Evolutionary conservation across 805 yeast genomes (phyloP).

Genomic region (Saccharomycopsis olivae): DNA sequence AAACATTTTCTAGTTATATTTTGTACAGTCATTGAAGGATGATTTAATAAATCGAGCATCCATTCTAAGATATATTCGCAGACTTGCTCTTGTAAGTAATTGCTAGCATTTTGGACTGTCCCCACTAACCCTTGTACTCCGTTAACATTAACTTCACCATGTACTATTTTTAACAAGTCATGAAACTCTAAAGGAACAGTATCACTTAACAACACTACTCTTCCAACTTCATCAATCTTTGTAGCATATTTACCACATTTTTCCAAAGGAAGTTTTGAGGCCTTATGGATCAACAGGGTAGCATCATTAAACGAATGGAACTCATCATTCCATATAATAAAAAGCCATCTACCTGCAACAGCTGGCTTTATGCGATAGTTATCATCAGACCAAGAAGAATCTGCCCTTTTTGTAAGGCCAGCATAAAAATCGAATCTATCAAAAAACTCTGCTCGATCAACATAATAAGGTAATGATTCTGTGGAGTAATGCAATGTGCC

Average conservation of each 20-base stretch:
- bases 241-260: slow-evolving; percentile 31
- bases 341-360: slow-evolving; percentile 29
- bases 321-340: slow-evolving; percentile 74
- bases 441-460: slow-evolving; percentile 1
- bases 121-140: slow-evolving; percentile 6
- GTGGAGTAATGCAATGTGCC: slow-evolving; percentile 17
- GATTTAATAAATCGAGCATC: slow-evolving; percentile 7
- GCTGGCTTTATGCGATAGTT: slow-evolving; percentile 8
- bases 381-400: slow-evolving; percentile 8
- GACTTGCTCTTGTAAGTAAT: slow-evolving; percentile 11
- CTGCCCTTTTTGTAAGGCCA: not conserved
- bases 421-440: slow-evolving; percentile 10
- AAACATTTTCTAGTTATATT: slow-evolving; percentile 4
- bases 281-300: slow-evolving; percentile 30
- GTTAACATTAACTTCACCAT: too few relatives aligned
- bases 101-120: slow-evolving; percentile 1
- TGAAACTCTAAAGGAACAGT: slow-evolving; percentile 2
- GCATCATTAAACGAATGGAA: slow-evolving; percentile 53
- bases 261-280: not conserved
- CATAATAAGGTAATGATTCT: slow-evolving; percentile 8
- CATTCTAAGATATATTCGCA: slow-evolving; percentile 9
- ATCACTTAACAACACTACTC: slow-evolving; percentile 29
- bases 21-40: slow-evolving; percentile 5
- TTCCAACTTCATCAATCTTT: slow-evolving; percentile 39
- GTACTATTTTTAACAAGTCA: slow-evolving; percentile 2